These are phyloP conservation scores for Berberis thunbergii DNA, from an alignment of 164 flowering plant genomes.

Conservation along the genomic window DNA sequence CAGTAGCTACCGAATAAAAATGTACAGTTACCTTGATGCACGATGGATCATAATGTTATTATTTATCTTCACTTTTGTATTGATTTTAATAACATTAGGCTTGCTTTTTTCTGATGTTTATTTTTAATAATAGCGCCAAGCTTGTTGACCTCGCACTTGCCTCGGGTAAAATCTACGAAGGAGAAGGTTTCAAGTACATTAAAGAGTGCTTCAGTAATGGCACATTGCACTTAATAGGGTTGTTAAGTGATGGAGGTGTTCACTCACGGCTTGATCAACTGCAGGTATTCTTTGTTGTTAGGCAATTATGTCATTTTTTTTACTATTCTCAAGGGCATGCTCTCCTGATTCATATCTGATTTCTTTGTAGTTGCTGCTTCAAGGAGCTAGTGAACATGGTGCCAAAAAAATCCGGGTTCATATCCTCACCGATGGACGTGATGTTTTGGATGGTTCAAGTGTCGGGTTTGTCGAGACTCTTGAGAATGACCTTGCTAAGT, in stretches of 20 bases:
- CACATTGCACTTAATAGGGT: slow-evolving; percentile 91
- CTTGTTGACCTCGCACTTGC: slow-evolving; percentile 90
- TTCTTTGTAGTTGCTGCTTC: slow-evolving; percentile 59
- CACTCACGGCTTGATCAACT: slow-evolving; percentile 92
- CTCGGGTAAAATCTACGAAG: slow-evolving; percentile 80
- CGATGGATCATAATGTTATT: too few species aligned
- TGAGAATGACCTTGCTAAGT: slow-evolving; percentile 66
- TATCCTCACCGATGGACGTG: slow-evolving; percentile 93
- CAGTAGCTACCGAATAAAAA: too few species aligned
- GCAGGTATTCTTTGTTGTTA: slow-evolving; percentile 37
- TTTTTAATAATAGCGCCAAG: slow-evolving; percentile 55
- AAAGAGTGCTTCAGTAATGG: slow-evolving; percentile 53
- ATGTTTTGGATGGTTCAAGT: slow-evolving; percentile 94
- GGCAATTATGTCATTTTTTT: background rate
- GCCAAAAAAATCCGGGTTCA: slow-evolving; percentile 95
- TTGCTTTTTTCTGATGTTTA: slow-evolving; percentile 2
- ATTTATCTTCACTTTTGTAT: too few species aligned
- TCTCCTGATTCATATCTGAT: background rate
- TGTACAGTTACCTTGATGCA: too few species aligned
- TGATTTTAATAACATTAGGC: too few species aligned
- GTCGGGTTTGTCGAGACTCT: slow-evolving; percentile 83
- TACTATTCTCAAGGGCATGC: background rate
- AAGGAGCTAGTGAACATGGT: slow-evolving; percentile 76
- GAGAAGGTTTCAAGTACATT: slow-evolving; percentile 88
- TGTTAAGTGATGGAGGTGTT: slow-evolving; percentile 97